Base-by-base conservation (phyloP, 805 yeast genomes). In the Candida ipomoeae region DNA sequence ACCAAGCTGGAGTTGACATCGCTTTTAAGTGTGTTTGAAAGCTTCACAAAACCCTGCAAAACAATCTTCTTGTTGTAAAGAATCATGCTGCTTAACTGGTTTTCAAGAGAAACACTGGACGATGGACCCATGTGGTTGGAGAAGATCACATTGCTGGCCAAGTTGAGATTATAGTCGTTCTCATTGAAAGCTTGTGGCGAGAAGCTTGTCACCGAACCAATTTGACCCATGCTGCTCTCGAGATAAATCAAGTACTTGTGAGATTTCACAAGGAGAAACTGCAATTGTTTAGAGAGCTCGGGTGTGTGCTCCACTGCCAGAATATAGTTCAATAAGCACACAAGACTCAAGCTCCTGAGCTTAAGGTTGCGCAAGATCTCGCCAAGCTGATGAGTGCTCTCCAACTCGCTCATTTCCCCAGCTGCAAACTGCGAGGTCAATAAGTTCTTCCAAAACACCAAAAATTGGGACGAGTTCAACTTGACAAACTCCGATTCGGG, bases 371-470 rank as follows among this genome's bases (percentile, higher is more conserved):
- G 66, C 10, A 65, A 45, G 7, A 71, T 60, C 44, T 72, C 76
- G 15, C 32, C 35, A 21, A 46, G 34, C 29, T 37, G 38, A 51
- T 67, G 67, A 1, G 55, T 52, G 18, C 48, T 51, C 6, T 59
- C 46, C 14, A 53, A 56, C 6, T 61, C 52, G 7, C 56, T 53
- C 38, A 61, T 39, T 13, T 48, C 57, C 10, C 48, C 40, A 34
- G 69, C 61, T 11, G 69, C 64, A 42, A 62, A 71, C 46, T 73
- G 78, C 1, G 77, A 71, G 2, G 78, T 73, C 49, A 74, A 64
- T 17, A 74, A 62, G 53, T 70, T 65, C 51, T 74, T 74, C 78
- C 78, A 74, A 42, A 73, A 73, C 6, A 74, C 71, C 35, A 73
- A 59, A 47, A 72, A 67, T 53, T 73, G 78, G 1, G 78, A 73